phyloP scores from a whole-genome alignment of 1,139 yeast species.

The Taphrina flavorubra region DNA sequence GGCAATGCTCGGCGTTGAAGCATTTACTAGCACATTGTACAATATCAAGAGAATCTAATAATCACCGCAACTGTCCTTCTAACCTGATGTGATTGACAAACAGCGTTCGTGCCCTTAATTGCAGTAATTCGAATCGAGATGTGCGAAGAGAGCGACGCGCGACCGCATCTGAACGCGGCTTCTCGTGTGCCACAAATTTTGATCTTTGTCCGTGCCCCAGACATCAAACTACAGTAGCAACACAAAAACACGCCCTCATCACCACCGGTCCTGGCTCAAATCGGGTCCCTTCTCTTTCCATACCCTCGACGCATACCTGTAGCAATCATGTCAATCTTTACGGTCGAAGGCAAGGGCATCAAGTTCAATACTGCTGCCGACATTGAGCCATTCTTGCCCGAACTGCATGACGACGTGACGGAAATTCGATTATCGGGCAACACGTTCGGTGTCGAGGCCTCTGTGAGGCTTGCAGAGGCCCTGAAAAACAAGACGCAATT shows the following conservation, averaged over 20 bases:
- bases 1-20: conserved; percentile 3
- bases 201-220: conserved; percentile 5
- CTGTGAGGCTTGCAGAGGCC: conserved; percentile 69
- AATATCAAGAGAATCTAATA: conserved; percentile 6
- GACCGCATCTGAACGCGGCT: conserved; percentile 1
- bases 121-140: too few relatives aligned
- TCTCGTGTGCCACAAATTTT: conserved; percentile 14
- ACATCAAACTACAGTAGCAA: background rate
- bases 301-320: background rate
- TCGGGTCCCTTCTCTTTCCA: background rate
- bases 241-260: background rate
- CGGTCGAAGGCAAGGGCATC: conserved; percentile 76
- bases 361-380: conserved; percentile 78
- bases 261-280: background rate
- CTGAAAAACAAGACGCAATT: conserved; percentile 55
- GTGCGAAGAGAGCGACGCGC: background rate
- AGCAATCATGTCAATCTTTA: conserved; percentile 49
- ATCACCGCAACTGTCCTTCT: background rate
- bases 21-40: conserved; percentile 16
- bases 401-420: conserved; percentile 59
- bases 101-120: too few relatives aligned
- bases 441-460: conserved; percentile 91
- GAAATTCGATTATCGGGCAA: conserved; percentile 86
- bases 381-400: conserved; percentile 67
- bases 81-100: too few relatives aligned